These are phyloP conservation scores for Erysimum cheiranthoides DNA, from an alignment of 345 rosid genomes.

Conservation along the genomic window DNA sequence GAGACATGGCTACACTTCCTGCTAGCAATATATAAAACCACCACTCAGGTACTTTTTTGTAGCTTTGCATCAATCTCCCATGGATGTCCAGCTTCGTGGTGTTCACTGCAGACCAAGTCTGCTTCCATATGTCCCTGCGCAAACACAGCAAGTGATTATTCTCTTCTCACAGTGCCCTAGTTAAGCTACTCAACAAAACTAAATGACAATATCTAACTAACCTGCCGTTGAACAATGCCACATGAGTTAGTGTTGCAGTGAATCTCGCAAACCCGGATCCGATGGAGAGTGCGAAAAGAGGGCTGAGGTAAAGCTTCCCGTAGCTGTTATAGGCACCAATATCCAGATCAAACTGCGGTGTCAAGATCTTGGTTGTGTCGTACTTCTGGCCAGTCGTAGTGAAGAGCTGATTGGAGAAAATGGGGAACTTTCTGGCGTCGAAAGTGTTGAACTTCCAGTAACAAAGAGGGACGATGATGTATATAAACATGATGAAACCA, in stretches of 20 bases:
- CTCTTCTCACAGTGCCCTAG: not conserved
- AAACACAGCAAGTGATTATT: constrained; percentile 32
- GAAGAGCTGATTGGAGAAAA: constrained; percentile 90
- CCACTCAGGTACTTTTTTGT: constrained; percentile 94
- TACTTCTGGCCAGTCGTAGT: constrained; percentile 75
- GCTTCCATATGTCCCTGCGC: constrained; percentile 81
- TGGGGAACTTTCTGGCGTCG: constrained; percentile 86
- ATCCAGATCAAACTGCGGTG: constrained; percentile 67
- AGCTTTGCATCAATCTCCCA: constrained; percentile 72
- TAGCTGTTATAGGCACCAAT: constrained; percentile 70
- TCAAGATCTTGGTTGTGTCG: constrained; percentile 83
- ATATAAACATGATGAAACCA: constrained; percentile 92
- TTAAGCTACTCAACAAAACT: constrained; percentile 1
- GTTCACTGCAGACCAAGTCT: constrained; percentile 78
- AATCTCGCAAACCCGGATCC: constrained; percentile 99
- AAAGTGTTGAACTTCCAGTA: constrained; percentile 94
- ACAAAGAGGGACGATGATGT: constrained; percentile 88
- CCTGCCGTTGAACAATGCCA: constrained; percentile 97
- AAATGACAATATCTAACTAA: constrained; percentile 37
- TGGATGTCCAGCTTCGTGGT: constrained; percentile 81
- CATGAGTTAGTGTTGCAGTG: constrained; percentile 93
- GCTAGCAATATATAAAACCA: constrained; percentile 74
- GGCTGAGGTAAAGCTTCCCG: constrained; percentile 93
- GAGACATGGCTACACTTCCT: constrained; percentile 66
- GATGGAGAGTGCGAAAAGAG: constrained; percentile 93